A percentile compares a stretch with the other conserved stretches of the same genome.
These are phyloP conservation scores for Vitis hybrid DNA, from an alignment of 177 flowering plant genomes.

Conservation along the genomic window DNA sequence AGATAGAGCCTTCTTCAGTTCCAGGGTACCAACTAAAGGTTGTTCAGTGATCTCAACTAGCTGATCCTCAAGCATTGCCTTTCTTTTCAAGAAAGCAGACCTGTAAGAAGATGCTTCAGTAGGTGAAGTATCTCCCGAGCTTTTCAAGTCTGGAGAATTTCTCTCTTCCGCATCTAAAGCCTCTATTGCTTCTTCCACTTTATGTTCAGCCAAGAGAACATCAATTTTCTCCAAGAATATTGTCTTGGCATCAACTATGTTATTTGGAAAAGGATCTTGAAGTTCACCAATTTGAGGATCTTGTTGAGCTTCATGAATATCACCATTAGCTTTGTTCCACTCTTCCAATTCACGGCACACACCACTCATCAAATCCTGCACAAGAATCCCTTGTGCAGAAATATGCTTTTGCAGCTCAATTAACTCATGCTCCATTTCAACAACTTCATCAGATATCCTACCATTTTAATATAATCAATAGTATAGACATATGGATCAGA, in stretches of 20 bases:
- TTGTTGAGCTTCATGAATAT: constrained; percentile 28
- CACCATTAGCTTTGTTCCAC: constrained; percentile 45
- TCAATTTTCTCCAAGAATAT: constrained; percentile 76
- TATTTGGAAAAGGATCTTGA: constrained; percentile 35
- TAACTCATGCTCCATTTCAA: constrained; percentile 86
- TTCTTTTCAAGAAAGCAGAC: constrained; percentile 62
- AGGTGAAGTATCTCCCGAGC: constrained; percentile 41
- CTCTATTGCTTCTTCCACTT: constrained; percentile 73
- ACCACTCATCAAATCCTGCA: constrained; percentile 88
- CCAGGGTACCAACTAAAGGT: constrained; percentile 53
- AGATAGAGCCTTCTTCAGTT: constrained; percentile 61
- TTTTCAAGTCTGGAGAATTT: constrained; percentile 53
- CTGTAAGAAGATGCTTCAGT: constrained; percentile 55
- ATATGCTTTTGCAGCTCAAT: constrained; percentile 82
- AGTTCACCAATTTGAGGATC: constrained; percentile 30
- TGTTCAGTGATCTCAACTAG: constrained; percentile 65
- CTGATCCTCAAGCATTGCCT: constrained; percentile 69
- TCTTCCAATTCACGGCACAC: constrained; percentile 72
- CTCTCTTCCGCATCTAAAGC: constrained; percentile 70
- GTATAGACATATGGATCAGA: not conserved
- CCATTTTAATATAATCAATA: constrained; percentile 13
- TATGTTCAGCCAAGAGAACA: constrained; percentile 85
- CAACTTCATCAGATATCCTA: constrained; percentile 91
- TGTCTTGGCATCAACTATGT: constrained; percentile 34
- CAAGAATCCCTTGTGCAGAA: constrained; percentile 85